Evolutionary conservation across 805 yeast genomes (phyloP), one percentile per base, ranked within the genome.

Genomic region (Candida chauliodis): DNA sequence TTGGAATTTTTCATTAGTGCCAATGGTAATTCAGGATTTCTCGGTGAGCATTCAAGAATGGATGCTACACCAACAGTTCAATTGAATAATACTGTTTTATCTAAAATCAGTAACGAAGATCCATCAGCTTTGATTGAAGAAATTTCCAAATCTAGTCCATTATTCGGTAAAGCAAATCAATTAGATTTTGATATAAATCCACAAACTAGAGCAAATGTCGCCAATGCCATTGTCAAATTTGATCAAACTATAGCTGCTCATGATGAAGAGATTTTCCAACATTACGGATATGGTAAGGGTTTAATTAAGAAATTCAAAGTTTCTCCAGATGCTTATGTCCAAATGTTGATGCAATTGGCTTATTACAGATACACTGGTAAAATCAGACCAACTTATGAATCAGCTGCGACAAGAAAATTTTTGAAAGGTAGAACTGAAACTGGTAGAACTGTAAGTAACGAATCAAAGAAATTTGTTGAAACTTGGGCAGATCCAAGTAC

Each of bases 21-120:
- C 45, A 89, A 88, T 61, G 96, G 93, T 43, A 73, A 79, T 46
- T 86, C 96, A 6, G 98, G 97, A 1, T 91, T 90, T 68, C 65
- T 89, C 56, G 97, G 95, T 45, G 99, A 91, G 69, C 99, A 91
- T 69, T 88, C 97, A 16, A 84, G 79, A 70, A 91, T 91, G 98
- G 99, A 91, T 62, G 99, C 98, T 45, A 87, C 96, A 8, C 95
- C 97, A 56, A 91, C 96, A 21, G 78, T 87, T 53, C 80, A 88
- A 47, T 67, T 91, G 66, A 91, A 91, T 61, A 88, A 88, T 63
- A 80, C 71, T 54, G 71, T 91, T 27, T 71, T 79, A 46, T 71
- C 71, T 37, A 74, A 78, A 49, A 62, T 90, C 41, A 45, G 59
- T 40, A 30, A 41, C 32, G 72, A 76, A 53, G 64, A 76, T 40